Conservation (phyloP, 148 eudicot genomes). For the Heliamphora exappendiculata region DNA sequence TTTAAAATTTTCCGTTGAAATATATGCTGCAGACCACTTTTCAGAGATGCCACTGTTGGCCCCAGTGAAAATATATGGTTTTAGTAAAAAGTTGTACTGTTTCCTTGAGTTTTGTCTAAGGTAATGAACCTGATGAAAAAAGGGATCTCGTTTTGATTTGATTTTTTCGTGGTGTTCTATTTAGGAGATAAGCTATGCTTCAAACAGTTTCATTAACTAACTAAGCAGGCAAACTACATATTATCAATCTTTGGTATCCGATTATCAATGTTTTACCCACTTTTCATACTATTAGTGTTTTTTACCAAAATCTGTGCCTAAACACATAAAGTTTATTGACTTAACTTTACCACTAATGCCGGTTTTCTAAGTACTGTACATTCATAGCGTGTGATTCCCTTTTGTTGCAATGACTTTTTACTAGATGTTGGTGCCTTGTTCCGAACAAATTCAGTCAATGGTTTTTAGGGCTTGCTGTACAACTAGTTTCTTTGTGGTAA, state of each 20-base stretch:
- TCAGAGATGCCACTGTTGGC: background rate
- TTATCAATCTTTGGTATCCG: background rate
- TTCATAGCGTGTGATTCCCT: background rate
- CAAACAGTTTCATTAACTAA: background rate
- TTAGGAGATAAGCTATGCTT: background rate
- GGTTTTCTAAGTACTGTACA: background rate
- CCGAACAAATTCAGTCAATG: background rate
- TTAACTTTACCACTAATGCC: background rate
- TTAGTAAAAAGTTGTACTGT: background rate
- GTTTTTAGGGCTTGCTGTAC: background rate
- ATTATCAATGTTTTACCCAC: background rate
- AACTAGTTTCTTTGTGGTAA: background rate
- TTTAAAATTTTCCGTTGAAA: background rate
- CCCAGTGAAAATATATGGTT: background rate
- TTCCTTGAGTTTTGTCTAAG: background rate
- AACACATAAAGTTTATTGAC: background rate
- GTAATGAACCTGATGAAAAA: background rate
- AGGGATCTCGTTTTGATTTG: background rate
- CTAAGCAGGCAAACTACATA: background rate
- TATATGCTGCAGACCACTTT: background rate
- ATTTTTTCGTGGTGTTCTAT: background rate
- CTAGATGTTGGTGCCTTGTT: background rate
- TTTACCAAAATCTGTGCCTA: background rate
- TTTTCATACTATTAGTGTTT: background rate
- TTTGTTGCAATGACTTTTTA: background rate